A percentile compares a stretch with the other conserved stretches of the same genome.
Conservation (phyloP, 805 yeast genomes). For the Huiozyma naganishii region DNA sequence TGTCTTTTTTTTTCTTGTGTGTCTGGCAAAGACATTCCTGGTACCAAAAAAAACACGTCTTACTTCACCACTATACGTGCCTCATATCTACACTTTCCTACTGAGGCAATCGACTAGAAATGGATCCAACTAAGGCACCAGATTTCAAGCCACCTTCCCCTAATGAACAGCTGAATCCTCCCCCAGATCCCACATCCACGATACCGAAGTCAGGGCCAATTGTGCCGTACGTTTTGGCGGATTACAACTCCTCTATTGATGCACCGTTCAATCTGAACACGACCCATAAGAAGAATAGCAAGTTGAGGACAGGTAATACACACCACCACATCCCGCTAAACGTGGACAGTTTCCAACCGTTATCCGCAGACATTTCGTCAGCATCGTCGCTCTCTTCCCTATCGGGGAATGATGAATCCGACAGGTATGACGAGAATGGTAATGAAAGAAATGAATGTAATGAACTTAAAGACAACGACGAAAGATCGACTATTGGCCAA, state of each 20-base stretch:
- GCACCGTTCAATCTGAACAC: conserved; percentile 38
- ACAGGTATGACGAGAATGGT: not conserved
- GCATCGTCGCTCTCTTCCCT: conserved; percentile 1
- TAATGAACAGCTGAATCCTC: conserved; percentile 48
- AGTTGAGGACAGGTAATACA: not conserved
- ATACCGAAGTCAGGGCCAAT: conserved; percentile 72
- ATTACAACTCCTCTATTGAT: conserved; percentile 57
- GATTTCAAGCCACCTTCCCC: conserved; percentile 79
- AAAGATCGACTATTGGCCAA: not conserved
- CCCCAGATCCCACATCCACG: conserved; percentile 51
- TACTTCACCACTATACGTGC: not conserved
- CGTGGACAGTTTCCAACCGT: conserved; percentile 48
- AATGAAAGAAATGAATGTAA: conserved; percentile 1
- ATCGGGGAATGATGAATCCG: not conserved
- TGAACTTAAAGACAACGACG: conserved; percentile 1
- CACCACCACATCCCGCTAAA: conserved; percentile 37
- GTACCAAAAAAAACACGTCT: not conserved
- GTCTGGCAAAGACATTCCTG: too few relatives aligned
- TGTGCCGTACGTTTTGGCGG: conserved; percentile 69
- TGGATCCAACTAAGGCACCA: conserved; percentile 94
- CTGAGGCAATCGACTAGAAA: conserved; percentile 18
- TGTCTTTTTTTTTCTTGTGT: not conserved
- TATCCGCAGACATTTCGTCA: conserved; percentile 36
- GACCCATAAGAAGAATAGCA: conserved; percentile 2
- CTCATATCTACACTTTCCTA: not conserved